Base-by-base conservation (phyloP, 2,329 filamentous ascomycete genomes). In the Pyrenochaeta sp. region DNA sequence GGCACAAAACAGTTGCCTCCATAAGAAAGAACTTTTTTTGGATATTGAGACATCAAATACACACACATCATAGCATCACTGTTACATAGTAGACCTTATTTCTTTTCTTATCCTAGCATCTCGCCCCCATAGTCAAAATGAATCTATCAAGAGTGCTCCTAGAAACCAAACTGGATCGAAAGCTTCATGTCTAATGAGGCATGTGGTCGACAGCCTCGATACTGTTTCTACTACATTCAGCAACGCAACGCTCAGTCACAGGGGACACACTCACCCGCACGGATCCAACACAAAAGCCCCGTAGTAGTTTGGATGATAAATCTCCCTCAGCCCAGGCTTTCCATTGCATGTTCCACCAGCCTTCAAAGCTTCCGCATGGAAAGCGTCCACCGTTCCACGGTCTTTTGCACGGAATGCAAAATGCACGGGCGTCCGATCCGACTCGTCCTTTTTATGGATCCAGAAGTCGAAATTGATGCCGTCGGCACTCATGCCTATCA, bases 231-330 rank as follows among this genome's bases (percentile, higher is more conserved):
- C 31, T 33, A 15, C 17, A 23, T 10, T 44, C 10, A 29, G 21
- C 6, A 23, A 40, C 36, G 7, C 5, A 18, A 27, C 9, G 4
- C n/a, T 27, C 7, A 17, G 4, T 20, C 17, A 10, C 20, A 7
- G 12, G 11, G 35, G 30, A 58, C 58, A 56, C 18, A 63, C 63
- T 63, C 62, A 33, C 32, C 32, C 32, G 61, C 23, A 30, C n/a
- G 64, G 62, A 59, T 69, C 60, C 18, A 61, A 21, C 29, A 69
- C 56, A 49, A 67, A 68, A 18, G 60, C 62, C 7, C 37, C 59
- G 56, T 66, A 68, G 49, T 67, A 69, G 23, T 63, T 55, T 18
- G 59, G 54, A 47, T 60, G 54, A 46, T 67, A 66, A 15, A 50
- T 49, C 18, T 45, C 35, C 47, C 64, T 61, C 7, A 57, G 36